These are phyloP conservation scores for Globisporangium iwayamae DNA, from an alignment of 352 stramenopile species.

Conservation along the genomic window DNA sequence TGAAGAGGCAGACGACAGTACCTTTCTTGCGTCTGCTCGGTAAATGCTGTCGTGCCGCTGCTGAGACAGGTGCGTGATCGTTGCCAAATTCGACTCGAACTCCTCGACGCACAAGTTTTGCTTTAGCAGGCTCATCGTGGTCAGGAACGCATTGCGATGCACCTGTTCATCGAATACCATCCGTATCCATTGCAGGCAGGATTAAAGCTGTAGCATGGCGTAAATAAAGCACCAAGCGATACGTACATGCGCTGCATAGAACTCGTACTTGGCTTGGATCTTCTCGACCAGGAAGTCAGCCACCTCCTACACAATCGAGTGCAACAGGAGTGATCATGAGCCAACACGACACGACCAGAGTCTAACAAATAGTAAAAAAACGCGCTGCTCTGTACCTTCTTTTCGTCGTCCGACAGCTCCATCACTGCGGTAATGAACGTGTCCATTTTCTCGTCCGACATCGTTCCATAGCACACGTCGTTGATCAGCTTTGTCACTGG, in stretches of 20 bases:
- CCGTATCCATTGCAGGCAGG: background rate
- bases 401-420: conserved; percentile 65
- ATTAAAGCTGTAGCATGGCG: background rate
- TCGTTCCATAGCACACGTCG: conserved; percentile 74
- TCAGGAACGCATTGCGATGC: conserved; percentile 70
- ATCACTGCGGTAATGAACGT: conserved; percentile 64
- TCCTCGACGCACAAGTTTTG: conserved; percentile 76
- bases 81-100: conserved; percentile 73
- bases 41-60: conserved; percentile 84
- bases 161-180: conserved; percentile 32
- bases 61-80: conserved; percentile 83
- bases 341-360: background rate
- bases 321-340: background rate
- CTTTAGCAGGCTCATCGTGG: conserved; percentile 70
- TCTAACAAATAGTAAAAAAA: background rate
- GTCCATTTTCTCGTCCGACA: conserved; percentile 71
- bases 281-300: conserved; percentile 83
- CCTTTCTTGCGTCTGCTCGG: conserved; percentile 70
- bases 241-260: conserved; percentile 70
- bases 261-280: conserved; percentile 79
- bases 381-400: conserved; percentile 35
- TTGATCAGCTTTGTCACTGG: conserved; percentile 78
- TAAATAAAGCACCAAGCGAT: background rate
- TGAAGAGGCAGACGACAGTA: conserved; percentile 6
- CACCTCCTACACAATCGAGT: conserved; percentile 38